Evolutionary conservation across 1,284 basidiomycete species (phyloP).

Genomic region (Hypsizygus ulmarius): DNA sequence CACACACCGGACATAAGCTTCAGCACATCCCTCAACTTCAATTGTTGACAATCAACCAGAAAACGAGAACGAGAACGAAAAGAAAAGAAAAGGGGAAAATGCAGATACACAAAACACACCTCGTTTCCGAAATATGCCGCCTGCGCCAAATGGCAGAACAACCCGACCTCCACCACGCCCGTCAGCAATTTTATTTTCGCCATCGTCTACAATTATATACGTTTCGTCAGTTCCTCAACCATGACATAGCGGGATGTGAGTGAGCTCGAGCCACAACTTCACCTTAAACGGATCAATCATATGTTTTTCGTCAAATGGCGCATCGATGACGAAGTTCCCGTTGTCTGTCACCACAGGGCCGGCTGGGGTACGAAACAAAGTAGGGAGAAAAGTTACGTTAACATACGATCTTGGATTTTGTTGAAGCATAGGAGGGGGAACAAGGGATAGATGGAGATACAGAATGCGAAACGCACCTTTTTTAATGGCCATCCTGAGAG

Average conservation of each 20-base stretch:
- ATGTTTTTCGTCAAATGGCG: conserved; percentile 72
- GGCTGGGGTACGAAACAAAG: conserved; percentile 37
- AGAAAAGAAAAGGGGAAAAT: background rate
- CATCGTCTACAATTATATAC: too few species aligned
- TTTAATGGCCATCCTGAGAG: conserved; percentile 78
- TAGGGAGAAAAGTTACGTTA: too few species aligned
- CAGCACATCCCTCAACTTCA: background rate
- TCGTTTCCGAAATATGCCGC: conserved; percentile 97
- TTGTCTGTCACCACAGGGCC: conserved; percentile 97
- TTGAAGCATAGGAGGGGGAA: too few species aligned
- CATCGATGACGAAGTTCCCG: conserved; percentile 93
- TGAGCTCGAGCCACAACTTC: conserved; percentile 27
- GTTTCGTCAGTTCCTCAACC: background rate
- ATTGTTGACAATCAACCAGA: too few species aligned
- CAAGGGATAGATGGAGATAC: background rate
- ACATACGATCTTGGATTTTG: too few species aligned
- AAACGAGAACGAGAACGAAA: background rate
- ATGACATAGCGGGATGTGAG: too few species aligned
- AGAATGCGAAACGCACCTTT: conserved; percentile 45
- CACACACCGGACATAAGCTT: conserved; percentile 1
- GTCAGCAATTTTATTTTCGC: conserved; percentile 84
- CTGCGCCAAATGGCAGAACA: conserved; percentile 93
- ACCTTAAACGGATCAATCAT: conserved; percentile 74
- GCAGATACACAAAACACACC: conserved; percentile 50
- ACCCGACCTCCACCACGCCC: conserved; percentile 94